These are phyloP conservation scores for Cyberlindnera petersonii DNA, from an alignment of 805 yeast genomes.

Conservation along the genomic window DNA sequence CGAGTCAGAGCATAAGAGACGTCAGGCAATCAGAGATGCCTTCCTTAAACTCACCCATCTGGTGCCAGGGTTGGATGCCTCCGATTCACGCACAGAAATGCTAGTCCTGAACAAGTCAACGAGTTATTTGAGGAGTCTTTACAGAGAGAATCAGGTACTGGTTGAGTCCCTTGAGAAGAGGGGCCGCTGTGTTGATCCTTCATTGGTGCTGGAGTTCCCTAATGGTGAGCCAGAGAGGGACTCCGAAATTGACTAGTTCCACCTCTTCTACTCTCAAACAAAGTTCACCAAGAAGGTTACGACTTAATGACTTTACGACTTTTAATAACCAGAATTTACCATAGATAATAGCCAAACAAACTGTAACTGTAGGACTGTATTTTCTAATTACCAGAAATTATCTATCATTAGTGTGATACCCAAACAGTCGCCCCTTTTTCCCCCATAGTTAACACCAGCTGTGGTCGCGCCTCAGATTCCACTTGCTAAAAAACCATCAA, in stretches of 20 bases:
- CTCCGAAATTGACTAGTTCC: background rate
- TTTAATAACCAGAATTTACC: too few species aligned
- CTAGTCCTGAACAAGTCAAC: conserved; percentile 64
- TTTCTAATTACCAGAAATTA: too few species aligned
- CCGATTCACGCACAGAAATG: conserved; percentile 78
- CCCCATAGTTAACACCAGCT: background rate
- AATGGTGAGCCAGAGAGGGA: conserved; percentile 8
- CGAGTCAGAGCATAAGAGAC: conserved; percentile 80
- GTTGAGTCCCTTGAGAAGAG: conserved; percentile 37
- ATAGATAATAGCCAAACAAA: too few species aligned
- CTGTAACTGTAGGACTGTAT: too few species aligned
- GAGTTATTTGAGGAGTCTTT: conserved; percentile 48
- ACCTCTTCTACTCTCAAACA: too few species aligned
- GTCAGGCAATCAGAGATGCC: conserved; percentile 80
- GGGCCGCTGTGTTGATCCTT: conserved; percentile 23
- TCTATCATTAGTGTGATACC: too few species aligned
- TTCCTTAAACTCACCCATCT: conserved; percentile 71
- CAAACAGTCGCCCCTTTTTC: too few species aligned
- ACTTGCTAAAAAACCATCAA: background rate
- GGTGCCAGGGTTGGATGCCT: conserved; percentile 67
- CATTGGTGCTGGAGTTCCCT: conserved; percentile 9
- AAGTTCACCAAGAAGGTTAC: too few species aligned
- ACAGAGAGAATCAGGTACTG: conserved; percentile 46
- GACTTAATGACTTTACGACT: too few species aligned
- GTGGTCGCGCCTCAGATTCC: background rate